Base-by-base conservation (phyloP, 2,329 filamentous ascomycete genomes). In the Monilinia polystroma region DNA sequence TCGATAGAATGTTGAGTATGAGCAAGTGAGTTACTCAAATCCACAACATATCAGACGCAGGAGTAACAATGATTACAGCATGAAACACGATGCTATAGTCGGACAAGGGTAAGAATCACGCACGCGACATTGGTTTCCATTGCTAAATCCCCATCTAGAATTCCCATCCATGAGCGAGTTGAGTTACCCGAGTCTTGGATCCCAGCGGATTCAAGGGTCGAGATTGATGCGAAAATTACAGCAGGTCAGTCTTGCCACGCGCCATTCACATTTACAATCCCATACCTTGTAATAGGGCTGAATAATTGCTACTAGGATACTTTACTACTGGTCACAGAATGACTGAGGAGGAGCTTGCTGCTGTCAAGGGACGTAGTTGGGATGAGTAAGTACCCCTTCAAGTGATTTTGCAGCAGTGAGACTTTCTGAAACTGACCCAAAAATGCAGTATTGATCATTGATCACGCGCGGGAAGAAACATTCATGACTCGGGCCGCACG, bases 1-100 rank as follows among this genome's bases (percentile, higher is more conserved):
- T 99, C 76, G 95, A 99, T 78, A 86, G 93, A 68, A 99, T 98
- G 95, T 82, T 97, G 73, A 96, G 92, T 81, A 98, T 98, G 95
- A 96, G 92, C 80, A 96, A 98, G 75, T 77, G 66, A 71, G 75
- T 73, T 38, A 16, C 45, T 62, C 26, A 43, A 52, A 55, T 52
- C 45, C 35, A 52, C 49, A 54, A 35, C 54, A 63, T 65, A 69
- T 67, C 62, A 64, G 66, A 68, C 66, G 43, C 66, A 43, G 73
- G 73, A 75, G 64, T 73, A 57, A 74, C 64, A 41, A 52, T 29
- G 29, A 43, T 54, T 58, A 69, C 47, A 92, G 89, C 80, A 93
- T 94, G 91, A 94, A 95, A 81, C 89, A 95, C 79, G 91, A 95
- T 80, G 91, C 91, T 64, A 94, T 95, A 75, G 91, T 95, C 64